A percentile compares a stretch with the other conserved stretches of the same genome.
phyloP scores from a whole-genome alignment of 345 rosid species.

The Pugionium cornutum region DNA sequence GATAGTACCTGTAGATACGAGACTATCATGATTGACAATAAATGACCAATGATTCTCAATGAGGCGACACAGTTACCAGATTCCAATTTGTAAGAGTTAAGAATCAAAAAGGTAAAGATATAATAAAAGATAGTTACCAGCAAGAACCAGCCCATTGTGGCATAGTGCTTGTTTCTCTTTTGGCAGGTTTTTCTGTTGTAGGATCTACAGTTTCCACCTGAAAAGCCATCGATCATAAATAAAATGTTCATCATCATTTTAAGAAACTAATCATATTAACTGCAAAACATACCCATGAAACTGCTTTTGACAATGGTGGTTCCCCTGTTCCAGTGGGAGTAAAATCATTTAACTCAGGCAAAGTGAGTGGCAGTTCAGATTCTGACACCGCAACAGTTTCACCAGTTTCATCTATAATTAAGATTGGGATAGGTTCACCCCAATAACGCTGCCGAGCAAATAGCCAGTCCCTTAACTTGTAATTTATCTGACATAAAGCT shows the following conservation, averaged over 20 bases:
- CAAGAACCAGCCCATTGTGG: conserved; percentile 99
- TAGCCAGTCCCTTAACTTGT: conserved; percentile 96
- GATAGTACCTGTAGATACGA: conserved; percentile 71
- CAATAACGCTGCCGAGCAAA: conserved; percentile 98
- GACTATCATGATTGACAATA: conserved; percentile 15
- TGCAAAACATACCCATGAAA: conserved; percentile 65
- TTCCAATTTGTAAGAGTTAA: too few relatives aligned
- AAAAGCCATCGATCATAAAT: conserved; percentile 26
- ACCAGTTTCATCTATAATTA: conserved; percentile 63
- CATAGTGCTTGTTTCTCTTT: conserved; percentile 97
- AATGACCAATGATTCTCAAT: not conserved
- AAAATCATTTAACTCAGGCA: conserved; percentile 91
- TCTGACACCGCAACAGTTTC: conserved; percentile 73
- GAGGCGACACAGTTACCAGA: not conserved
- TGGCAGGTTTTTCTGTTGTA: conserved; percentile 70
- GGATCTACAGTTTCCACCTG: conserved; percentile 69
- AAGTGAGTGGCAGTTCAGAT: conserved; percentile 73
- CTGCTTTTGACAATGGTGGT: conserved; percentile 85
- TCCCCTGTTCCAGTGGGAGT: conserved; percentile 94
- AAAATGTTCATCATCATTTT: not conserved
- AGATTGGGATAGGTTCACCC: conserved; percentile 96
- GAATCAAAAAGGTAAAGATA: conserved; percentile 1
- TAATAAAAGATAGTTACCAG: conserved; percentile 53
- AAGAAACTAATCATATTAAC: conserved; percentile 8
- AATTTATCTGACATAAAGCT: conserved; percentile 64